These are phyloP conservation scores for Phalaenopsis equestris DNA, from an alignment of 106 monocot species.

Conservation along the genomic window DNA sequence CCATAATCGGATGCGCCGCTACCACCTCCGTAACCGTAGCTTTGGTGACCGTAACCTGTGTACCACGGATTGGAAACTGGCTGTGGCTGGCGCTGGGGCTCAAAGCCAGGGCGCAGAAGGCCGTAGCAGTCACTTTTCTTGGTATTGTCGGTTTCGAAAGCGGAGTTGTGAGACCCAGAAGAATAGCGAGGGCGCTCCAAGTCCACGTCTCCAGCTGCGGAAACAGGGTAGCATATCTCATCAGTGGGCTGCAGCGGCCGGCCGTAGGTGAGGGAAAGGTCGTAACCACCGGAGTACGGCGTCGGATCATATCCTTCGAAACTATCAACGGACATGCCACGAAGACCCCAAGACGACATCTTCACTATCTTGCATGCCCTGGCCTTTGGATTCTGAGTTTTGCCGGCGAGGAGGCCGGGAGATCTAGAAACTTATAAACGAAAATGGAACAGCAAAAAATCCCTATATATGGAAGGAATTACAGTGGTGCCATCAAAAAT, in stretches of 20 bases:
- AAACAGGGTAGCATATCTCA: slow-evolving; percentile 60
- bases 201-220: slow-evolving; percentile 13
- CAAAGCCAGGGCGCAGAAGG: slow-evolving; percentile 8
- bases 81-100: slow-evolving; percentile 8
- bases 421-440: too few relatives aligned
- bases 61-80: background rate
- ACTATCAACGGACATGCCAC: slow-evolving; percentile 22
- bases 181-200: slow-evolving; percentile 44
- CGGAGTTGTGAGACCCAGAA: slow-evolving; percentile 34
- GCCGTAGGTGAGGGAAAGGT: slow-evolving; percentile 64
- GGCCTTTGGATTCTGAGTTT: too few relatives aligned
- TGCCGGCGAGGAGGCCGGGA: too few relatives aligned
- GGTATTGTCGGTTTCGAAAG: slow-evolving; percentile 14
- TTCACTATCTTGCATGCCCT: background rate
- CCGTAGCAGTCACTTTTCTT: slow-evolving; percentile 15
- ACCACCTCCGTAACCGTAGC: background rate
- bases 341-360: slow-evolving; percentile 19
- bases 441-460: too few relatives aligned
- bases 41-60: background rate
- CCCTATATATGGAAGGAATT: too few relatives aligned
- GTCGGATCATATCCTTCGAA: slow-evolving; percentile 83
- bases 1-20: slow-evolving; percentile 16
- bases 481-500: too few relatives aligned
- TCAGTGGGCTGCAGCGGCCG: slow-evolving; percentile 67
- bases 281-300: slow-evolving; percentile 87